Evolutionary conservation across 2,329 filamentous ascomycete species (phyloP), one percentile per base, ranked within the genome.

Genomic region (Colletotrichum eleusines): DNA sequence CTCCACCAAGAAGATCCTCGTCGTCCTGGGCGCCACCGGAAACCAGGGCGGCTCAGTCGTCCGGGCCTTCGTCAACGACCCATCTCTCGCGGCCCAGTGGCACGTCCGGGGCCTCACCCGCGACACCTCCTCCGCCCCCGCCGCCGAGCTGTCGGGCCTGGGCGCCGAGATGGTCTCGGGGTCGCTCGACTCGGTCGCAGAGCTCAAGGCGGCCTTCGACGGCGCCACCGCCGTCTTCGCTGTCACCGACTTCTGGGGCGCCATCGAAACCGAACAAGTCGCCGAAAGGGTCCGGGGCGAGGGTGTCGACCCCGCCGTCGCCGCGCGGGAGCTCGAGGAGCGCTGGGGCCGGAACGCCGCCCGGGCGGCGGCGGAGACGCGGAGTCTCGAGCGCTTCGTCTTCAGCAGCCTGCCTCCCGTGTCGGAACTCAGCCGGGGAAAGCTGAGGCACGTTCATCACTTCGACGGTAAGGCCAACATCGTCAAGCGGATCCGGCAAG

Each of bases 181-280:
- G 6, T 80, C 87, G 35, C 75, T 86, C 33, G 80, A 83, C 70
- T 81, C 85, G 61, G 74, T 78, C 2, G 72, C 74, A 1, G 79
- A 79, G 16, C 79, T 88, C 42, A 75, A 78, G 54, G 46, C 73
- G 0, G 84, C 82, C 0, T 85, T 87, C 66, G 35, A 73, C 2
- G 83, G 82, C 12, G 85, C 85, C 14, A 82, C 83, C 66, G 75
- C 83, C 67, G 86, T 89, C 65, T 89, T 88, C 77, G 81, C 81
- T 67, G 84, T 87, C 63, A 89, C 87, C 0, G 83, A 89, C 73
- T 89, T 86, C 77, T 89, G 84, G 83, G 82, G 85, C 65, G 80
- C 82, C 3, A 87, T 87, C 74, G 81, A 82, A 75, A 78, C 81
- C 3, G 79, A 82, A 0, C 69, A 81, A 76, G 69, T 81, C 81